Evolutionary conservation across 805 yeast genomes (phyloP).

Genomic region (Yamadazyma olivae): DNA sequence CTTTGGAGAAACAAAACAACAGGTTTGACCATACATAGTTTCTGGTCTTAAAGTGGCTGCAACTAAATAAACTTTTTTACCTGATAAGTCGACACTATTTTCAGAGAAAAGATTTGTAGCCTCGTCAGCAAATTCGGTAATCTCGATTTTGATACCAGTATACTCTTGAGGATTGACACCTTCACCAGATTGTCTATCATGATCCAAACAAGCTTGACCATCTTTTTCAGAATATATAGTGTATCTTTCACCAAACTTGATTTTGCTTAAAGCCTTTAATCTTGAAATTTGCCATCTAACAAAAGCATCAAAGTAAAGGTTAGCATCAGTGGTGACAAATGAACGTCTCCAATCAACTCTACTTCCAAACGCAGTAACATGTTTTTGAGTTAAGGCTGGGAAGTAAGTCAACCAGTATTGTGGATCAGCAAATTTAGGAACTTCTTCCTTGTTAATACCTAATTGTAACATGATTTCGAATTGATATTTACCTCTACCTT

Average conservation of each 20-base stretch:
- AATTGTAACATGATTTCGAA: slow-evolving; percentile 94
- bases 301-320: slow-evolving; percentile 92
- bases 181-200: slow-evolving; percentile 96
- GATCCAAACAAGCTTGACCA: slow-evolving; percentile 99
- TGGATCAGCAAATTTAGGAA: slow-evolving; percentile 88
- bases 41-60: slow-evolving; percentile 99
- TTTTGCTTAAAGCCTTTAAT: slow-evolving; percentile 80
- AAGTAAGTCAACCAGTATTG: slow-evolving; percentile 84
- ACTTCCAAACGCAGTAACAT: slow-evolving; percentile 81
- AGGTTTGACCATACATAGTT: slow-evolving; percentile 98
- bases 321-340: slow-evolving; percentile 89
- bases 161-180: slow-evolving; percentile 97
- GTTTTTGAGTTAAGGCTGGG: slow-evolving; percentile 84
- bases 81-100: slow-evolving; percentile 42
- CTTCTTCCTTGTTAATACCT: slow-evolving; percentile 82
- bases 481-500: slow-evolving; percentile 92
- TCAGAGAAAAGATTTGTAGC: slow-evolving; percentile 52
- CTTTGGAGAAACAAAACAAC: slow-evolving; percentile 96
- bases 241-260: slow-evolving; percentile 97
- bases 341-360: slow-evolving; percentile 99
- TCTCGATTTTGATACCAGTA: slow-evolving; percentile 83
- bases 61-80: slow-evolving; percentile 73
- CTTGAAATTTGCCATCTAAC: slow-evolving; percentile 95
- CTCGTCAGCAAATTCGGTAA: slow-evolving; percentile 54
- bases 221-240: slow-evolving; percentile 97